Base-by-base conservation (phyloP, 2,329 filamentous ascomycete species). In the Dactylellina sp. region DNA sequence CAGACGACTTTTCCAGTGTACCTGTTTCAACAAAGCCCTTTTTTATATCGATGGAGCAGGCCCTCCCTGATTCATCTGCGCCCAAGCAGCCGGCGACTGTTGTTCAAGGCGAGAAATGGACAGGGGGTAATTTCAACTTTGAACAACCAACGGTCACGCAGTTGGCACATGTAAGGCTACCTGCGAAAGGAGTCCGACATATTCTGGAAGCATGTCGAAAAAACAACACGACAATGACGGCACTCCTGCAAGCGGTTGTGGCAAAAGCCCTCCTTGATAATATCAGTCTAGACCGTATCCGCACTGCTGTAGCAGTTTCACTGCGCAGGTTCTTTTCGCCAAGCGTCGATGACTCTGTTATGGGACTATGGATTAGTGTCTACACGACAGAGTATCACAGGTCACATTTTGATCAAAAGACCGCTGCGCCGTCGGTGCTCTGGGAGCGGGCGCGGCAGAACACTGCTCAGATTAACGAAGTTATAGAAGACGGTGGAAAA, bases 291-390 rank as follows among this genome's bases (percentile, higher is more conserved):
- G 64, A 70, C 49, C 56, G 64, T 6, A 53, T 70, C 40, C 64
- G 64, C 12, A 70, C 64, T 0, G 64, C 64, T 4, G 64, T 70
- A 28, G 64, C 64, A n/a, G 56, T 70, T 40, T 70, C 64, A 5
- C 24, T 70, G n/a, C 64, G 64, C 39, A 61, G 64, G 24, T 70
- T 70, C 20, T 70, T 70, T 20, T 18, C 57, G 12, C 55, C 64
- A 14, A 25, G 7, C 7, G n/a, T 66, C 35, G 49, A 61, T 62
- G 64, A 70, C 35, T 70, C 64, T 3, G 49, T 70, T 47, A 70
- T 70, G 64, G 64, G 64, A 9, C 32, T 70, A 7, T 70, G 64
- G 64, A 70, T 70, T 40, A 70, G 64, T 32, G 55, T 47, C 3
- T 70, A 70, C 12, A 61, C 64, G 18, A 61, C 50, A 9, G 64